Evolutionary conservation across 345 rosid genomes (phyloP), one percentile per base, ranked within the genome.

Genomic region (Sonneratia caseolaris): DNA sequence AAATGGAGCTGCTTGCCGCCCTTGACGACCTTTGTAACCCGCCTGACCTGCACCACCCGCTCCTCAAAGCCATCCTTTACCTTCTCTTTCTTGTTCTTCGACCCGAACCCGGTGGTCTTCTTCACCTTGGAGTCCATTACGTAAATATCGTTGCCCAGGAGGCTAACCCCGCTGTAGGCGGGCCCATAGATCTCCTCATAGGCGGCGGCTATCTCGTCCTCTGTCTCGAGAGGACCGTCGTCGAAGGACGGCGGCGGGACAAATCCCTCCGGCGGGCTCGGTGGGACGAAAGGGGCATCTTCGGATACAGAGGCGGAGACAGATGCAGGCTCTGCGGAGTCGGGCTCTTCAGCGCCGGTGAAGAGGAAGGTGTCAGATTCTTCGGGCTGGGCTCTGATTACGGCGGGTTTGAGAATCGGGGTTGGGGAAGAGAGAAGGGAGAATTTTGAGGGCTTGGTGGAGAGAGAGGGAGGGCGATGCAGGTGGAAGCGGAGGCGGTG

Each of bases 11-110:
- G 89, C 74, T 88, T 90, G 74, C 98, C 98, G 67, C 97, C 98
- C 84, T 94, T 88, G n/a, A 90, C 95, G 72, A 89, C 97, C 76
- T 90, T 94, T 27, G 93, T 87, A 49, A 91, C 97, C 75, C 96
- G 82, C 76, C 96, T 71, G 5, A 88, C 92, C 76, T 91, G 95
- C 32, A 91, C 82, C 59, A 94, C 98, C 70, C 96, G 84, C 88
- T 94, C 98, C 22, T 94, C 97, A 42, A 91, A 84, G 70, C 91
- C 97, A 68, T 94, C 97, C 71, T 80, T 77, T 1, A 82, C 53
- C 77, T 87, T 91, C 78, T 88, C 88, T 68, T 78, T 85, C 84
- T 86, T 87, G 6, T 51, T 68, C 73, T 82, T 87, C 68, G 78
- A 66, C 32, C 90, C 91, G 18, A 83, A 84, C 69, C 83, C 79